A percentile compares a stretch with the other conserved stretches of the same genome.
phyloP scores from a whole-genome alignment of 2,329 filamentous ascomycete genomes.

The Hirsutella minnesotensis region DNA sequence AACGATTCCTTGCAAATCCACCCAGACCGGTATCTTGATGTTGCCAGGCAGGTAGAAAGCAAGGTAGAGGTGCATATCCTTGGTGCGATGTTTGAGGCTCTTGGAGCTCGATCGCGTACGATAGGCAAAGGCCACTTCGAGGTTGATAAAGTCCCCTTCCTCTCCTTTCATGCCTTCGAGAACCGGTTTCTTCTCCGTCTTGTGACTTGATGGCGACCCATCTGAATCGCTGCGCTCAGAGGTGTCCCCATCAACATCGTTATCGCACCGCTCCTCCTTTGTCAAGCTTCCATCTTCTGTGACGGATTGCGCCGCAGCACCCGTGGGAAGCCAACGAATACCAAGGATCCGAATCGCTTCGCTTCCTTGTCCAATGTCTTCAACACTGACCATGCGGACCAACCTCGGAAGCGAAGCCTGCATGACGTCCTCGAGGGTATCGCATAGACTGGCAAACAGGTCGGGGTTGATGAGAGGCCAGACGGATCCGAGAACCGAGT shows the following conservation, averaged over 20 bases:
- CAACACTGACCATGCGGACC: conserved; percentile 63
- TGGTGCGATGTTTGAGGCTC: conserved; percentile 57
- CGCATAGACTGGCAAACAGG: conserved; percentile 54
- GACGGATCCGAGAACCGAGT: conserved; percentile 52
- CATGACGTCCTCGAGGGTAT: conserved; percentile 70
- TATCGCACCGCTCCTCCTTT: conserved; percentile 21
- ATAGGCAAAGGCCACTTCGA: conserved; percentile 67
- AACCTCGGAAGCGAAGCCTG: conserved; percentile 60
- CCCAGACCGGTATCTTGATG: conserved; percentile 54
- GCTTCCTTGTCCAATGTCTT: conserved; percentile 65
- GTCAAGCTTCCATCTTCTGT: conserved; percentile 42
- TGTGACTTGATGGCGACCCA: conserved; percentile 7
- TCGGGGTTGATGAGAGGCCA: conserved; percentile 71
- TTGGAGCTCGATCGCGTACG: conserved; percentile 49
- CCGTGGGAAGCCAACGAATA: conserved; percentile 60
- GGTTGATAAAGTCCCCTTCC: conserved; percentile 66
- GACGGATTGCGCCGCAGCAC: conserved; percentile 52
- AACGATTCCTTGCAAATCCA: conserved; percentile 61
- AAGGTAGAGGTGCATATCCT: conserved; percentile 51
- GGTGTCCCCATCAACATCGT: conserved; percentile 14
- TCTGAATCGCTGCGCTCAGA: conserved; percentile 7
- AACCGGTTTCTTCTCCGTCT: conserved; percentile 19
- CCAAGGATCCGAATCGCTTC: conserved; percentile 60
- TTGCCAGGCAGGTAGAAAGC: conserved; percentile 55
- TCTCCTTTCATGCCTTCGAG: conserved; percentile 60